Evolutionary conservation across 2,329 filamentous ascomycete species (phyloP).

Genomic region (Chaetomium globosum): DNA sequence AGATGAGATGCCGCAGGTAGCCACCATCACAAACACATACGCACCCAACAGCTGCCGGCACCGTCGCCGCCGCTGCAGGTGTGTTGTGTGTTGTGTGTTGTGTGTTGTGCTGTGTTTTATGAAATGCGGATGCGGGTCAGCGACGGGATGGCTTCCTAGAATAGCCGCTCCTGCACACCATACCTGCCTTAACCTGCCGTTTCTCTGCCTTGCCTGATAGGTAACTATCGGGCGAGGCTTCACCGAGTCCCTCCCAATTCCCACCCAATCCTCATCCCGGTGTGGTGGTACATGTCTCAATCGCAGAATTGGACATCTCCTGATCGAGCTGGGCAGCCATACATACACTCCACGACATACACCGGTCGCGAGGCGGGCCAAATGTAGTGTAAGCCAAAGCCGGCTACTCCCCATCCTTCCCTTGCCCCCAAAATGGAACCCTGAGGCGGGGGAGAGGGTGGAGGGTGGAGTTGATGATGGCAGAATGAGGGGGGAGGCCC

Average conservation of each 20-base stretch:
- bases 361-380: not conserved
- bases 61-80: conserved; percentile 11
- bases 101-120: not conserved
- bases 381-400: not conserved
- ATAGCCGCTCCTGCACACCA: conserved; percentile 15
- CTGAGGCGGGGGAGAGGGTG: not conserved
- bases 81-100: not conserved
- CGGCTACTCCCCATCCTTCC: not conserved
- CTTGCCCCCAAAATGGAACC: not conserved
- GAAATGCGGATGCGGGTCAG: conserved; percentile 1
- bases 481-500: not conserved
- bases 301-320: not conserved
- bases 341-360: not conserved
- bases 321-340: conserved; percentile 18
- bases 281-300: conserved; percentile 20
- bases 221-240: not conserved
- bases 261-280: not conserved
- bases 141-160: conserved; percentile 1
- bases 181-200: not conserved
- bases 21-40: not conserved
- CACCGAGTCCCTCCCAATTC: not conserved
- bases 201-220: no score
- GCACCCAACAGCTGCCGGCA: not conserved
- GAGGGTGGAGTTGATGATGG: not conserved
- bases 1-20: not conserved